phyloP scores from a whole-genome alignment of 192 early-diverging fungal genomes.

The Coemansia sp. region DNA sequence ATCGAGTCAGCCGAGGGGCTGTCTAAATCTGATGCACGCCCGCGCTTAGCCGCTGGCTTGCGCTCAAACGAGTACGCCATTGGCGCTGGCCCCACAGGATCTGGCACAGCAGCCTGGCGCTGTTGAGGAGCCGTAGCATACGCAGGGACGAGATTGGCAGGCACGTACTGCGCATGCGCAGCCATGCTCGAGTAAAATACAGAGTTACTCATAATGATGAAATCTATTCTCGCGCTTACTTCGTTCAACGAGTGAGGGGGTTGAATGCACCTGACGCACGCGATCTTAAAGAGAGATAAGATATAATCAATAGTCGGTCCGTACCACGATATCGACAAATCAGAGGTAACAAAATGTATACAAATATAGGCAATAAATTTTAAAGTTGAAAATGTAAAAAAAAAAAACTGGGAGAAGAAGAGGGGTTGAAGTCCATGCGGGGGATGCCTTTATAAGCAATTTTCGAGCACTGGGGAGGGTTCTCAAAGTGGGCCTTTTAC shows the following conservation, averaged over 20 bases:
- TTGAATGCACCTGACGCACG: background rate
- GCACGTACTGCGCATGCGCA: constrained; percentile 36
- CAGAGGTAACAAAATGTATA: background rate
- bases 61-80: constrained; percentile 22
- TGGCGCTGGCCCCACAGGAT: background rate
- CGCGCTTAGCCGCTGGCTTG: constrained; percentile 38
- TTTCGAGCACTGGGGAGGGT: background rate
- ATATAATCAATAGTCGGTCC: background rate
- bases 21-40: constrained; percentile 22
- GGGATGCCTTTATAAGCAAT: background rate
- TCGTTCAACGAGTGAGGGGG: background rate
- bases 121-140: constrained; percentile 9
- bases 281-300: background rate
- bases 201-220: background rate
- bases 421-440: too few relatives aligned
- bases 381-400: background rate
- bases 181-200: constrained; percentile 44
- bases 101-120: constrained; percentile 1
- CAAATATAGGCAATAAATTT: background rate
- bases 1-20: background rate
- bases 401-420: background rate
- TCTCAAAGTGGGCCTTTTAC: background rate
- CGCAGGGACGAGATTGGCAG: constrained; percentile 20
- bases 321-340: background rate
- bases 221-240: background rate